Evolutionary conservation across 2,329 filamentous ascomycete species (phyloP), one percentile per base, ranked within the genome.

Genomic region (Kalaharituber pfeilii): DNA sequence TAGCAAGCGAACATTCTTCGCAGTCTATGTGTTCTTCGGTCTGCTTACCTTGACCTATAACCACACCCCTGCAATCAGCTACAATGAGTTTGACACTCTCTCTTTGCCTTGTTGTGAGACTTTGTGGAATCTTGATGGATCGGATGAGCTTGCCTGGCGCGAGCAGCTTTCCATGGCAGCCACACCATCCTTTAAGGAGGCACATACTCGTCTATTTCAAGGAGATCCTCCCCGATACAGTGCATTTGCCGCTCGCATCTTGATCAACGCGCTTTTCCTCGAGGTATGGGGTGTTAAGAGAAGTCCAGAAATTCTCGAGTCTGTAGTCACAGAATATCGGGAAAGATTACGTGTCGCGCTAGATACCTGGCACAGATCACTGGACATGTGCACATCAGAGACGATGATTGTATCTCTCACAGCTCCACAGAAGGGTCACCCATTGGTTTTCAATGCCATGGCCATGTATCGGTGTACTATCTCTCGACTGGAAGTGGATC

Each of bases 221-320:
- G 91, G 89, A 60, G 86, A 95, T 66, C 78, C 79, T 55, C 78
- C 89, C 51, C 82, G 83, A 63, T 98, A 96, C 73, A 96, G 89
- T 66, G 89, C 89, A 1, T 98, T 96, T 67, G 89, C 88, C 4
- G 94, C 91, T 9, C 86, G 91, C 59, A 86, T 96, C 60, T 93
- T 98, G 86, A 95, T 96, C 75, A 98, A 96, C 66, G 89, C 91
- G 9, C 75, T 98, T 60, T 98, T 96, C 75, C 76, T 98, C 50
- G 91, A 96, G 69, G 89, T 96, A 2, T 98, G 91, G 91, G 94
- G 94, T 67, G 86, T 96, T 73, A 95, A 95, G 77, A 85, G 91
- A 66, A 95, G 86, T 68, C 89, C 89, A n/a, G 88, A 96, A 68
- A 88, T 89, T 51, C 75, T 96, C 39, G 91, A 96, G 70, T 89